These are phyloP conservation scores for Hericium erinaceus DNA, from an alignment of 768 basidiomycete genomes.

Conservation along the genomic window DNA sequence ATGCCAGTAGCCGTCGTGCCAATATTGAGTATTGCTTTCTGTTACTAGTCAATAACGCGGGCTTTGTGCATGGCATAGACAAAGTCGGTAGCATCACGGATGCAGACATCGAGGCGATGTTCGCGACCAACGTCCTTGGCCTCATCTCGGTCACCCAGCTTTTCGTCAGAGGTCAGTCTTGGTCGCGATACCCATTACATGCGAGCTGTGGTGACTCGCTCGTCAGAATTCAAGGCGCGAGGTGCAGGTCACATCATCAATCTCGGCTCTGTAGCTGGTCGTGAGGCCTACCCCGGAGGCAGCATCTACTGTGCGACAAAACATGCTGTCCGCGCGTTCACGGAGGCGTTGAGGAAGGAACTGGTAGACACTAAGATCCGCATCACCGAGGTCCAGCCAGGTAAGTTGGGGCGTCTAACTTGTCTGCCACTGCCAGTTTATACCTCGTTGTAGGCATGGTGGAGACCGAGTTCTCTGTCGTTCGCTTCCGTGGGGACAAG, in stretches of 20 bases:
- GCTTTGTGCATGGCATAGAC: constrained; percentile 84
- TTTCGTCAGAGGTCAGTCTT: constrained; percentile 21
- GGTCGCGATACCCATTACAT: constrained; percentile 32
- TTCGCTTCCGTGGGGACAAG: constrained; percentile 83
- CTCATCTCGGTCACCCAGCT: constrained; percentile 79
- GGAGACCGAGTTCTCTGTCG: constrained; percentile 87
- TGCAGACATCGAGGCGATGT: constrained; percentile 62
- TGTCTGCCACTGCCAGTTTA: constrained; percentile 10
- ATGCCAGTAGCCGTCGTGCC: not conserved
- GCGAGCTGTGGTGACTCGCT: no score
- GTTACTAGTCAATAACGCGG: constrained; percentile 63
- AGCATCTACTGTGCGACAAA: constrained; percentile 92
- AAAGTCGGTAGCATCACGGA: constrained; percentile 76
- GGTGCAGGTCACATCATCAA: constrained; percentile 88
- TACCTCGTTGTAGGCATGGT: constrained; percentile 51
- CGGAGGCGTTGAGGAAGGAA: constrained; percentile 70
- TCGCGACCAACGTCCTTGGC: constrained; percentile 57
- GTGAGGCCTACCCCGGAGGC: constrained; percentile 74
- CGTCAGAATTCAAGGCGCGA: constrained; percentile 18
- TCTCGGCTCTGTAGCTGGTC: constrained; percentile 82
- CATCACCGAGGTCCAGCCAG: constrained; percentile 92
- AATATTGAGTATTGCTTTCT: not conserved
- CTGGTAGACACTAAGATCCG: constrained; percentile 89
- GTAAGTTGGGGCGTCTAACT: constrained; percentile 27
- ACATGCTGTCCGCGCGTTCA: constrained; percentile 81